phyloP scores from a whole-genome alignment of 495 filamentous ascomycete genomes.

The Gamarada debralockiae region DNA sequence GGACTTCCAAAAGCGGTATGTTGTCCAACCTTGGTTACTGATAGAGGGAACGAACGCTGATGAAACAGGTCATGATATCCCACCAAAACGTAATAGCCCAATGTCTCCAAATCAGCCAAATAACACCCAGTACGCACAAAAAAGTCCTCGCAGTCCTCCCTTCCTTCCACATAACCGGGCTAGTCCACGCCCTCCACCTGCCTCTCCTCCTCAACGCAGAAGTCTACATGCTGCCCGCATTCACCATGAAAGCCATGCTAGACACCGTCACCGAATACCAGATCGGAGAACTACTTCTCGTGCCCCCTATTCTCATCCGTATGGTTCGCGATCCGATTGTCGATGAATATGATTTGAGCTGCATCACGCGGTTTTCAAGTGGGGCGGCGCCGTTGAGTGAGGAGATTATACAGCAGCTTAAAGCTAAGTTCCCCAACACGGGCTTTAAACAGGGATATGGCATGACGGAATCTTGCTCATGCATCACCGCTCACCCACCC shows the following conservation, averaged over 20 bases:
- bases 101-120: constrained; percentile 46
- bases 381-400: constrained; percentile 61
- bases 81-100: constrained; percentile 63
- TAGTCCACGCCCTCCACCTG: constrained; percentile 57
- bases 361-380: constrained; percentile 45
- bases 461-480: constrained; percentile 62
- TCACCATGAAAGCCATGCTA: constrained; percentile 56
- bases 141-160: constrained; percentile 26
- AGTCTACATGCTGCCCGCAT: constrained; percentile 54
- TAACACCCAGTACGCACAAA: constrained; percentile 30
- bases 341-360: constrained; percentile 53
- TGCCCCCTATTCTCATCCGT: constrained; percentile 66
- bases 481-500: constrained; percentile 55
- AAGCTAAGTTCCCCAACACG: constrained; percentile 53
- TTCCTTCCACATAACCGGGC: constrained; percentile 32
- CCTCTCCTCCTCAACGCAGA: constrained; percentile 50
- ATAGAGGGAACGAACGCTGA: constrained; percentile 5
- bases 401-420: constrained; percentile 58
- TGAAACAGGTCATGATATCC: constrained; percentile 56
- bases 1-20: constrained; percentile 60
- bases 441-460: constrained; percentile 68
- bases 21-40: neutral
- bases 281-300: constrained; percentile 57
- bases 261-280: constrained; percentile 45
- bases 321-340: constrained; percentile 60